Base-by-base conservation (phyloP, 495 filamentous ascomycete genomes). In the Lepraria neglecta region DNA sequence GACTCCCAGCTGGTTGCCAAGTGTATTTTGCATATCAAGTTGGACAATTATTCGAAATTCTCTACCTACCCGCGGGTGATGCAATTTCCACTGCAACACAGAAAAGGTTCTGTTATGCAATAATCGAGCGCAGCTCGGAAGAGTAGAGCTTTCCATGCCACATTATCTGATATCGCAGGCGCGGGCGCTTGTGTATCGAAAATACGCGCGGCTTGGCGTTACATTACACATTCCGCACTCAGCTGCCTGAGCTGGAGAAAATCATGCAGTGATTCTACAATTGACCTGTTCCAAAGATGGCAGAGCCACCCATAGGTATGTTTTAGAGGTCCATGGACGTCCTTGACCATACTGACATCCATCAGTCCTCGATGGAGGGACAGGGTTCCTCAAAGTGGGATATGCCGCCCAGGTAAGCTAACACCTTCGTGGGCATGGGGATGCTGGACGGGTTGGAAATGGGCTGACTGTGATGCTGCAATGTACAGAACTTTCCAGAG, bases 341-440 rank as follows among this genome's bases (percentile, higher is more conserved):
- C 2, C 24, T 24, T 24, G 24, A 2, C 24, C 21, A 21, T 27
- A 31, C 62, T 71, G 60, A 72, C 72, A 63, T 72, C 60, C 46
- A 61, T 43, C 73, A 97, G 94, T 98, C 72, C 92, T 98, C 83
- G 94, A 98, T 84, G 95, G 95, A 83, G 94, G 94, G 77, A 98
- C 94, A 71, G 94, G 94, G 74, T 99, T 97, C 84, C 87, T 97
- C 74, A 99, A 99, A 78, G 94, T 96, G 76, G 94, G 94, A 73
- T 97, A 97, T 81, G 95, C 94, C 63, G 91, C 84, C 65, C 89
- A 87, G 77, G 87, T 89, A 75, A 67, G 75, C 70, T 62, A 42
- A 47, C 52, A 54, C 21, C 56, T 21, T 27, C 42, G 15, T 40
- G 35, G 40, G 42, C 58, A 15, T 17, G 38, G 11, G 31, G 38